A percentile compares a stretch with the other conserved stretches of the same genome.
phyloP scores from a whole-genome alignment of 768 basidiomycete genomes.

The Mrakia frigida region DNA sequence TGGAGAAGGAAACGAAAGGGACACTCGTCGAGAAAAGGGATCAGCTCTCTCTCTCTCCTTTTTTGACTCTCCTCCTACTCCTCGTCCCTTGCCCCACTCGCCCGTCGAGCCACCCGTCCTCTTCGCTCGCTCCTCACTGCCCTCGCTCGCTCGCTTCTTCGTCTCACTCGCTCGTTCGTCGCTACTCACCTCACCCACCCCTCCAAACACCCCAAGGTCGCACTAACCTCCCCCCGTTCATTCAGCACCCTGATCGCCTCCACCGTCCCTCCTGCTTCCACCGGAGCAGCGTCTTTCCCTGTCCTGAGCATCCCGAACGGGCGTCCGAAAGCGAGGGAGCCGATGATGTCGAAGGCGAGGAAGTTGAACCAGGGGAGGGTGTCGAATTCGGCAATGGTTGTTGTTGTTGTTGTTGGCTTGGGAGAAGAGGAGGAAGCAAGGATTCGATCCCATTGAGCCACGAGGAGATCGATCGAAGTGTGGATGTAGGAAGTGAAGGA shows the following conservation, averaged over 20 bases:
- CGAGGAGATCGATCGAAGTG: conserved; percentile 55
- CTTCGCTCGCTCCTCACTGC: too few relatives aligned
- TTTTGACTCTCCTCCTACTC: neutral
- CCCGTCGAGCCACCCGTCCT: too few relatives aligned
- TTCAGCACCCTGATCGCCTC: conserved; percentile 58
- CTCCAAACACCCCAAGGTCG: conserved; percentile 73
- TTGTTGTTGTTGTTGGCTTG: conserved; percentile 43
- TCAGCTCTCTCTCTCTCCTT: neutral
- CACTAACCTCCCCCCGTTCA: conserved; percentile 78
- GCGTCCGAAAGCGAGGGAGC: conserved; percentile 56
- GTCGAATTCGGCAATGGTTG: conserved; percentile 45
- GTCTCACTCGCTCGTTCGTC: too few relatives aligned
- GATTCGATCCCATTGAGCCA: conserved; percentile 71
- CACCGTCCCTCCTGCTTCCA: neutral
- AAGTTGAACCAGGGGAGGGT: conserved; percentile 48
- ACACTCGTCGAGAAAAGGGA: neutral
- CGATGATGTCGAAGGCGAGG: conserved; percentile 35
- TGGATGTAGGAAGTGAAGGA: conserved; percentile 79
- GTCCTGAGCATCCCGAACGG: conserved; percentile 83
- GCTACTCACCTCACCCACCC: conserved; percentile 55
- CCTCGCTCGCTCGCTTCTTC: too few relatives aligned
- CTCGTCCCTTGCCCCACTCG: neutral
- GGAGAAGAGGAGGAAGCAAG: conserved; percentile 44
- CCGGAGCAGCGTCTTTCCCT: conserved; percentile 59
- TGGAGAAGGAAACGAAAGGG: neutral